A percentile compares a stretch with the other conserved stretches of the same genome.
phyloP scores from a whole-genome alignment of 2,329 filamentous ascomycete species.

The Fusarium pseudograminearum region DNA sequence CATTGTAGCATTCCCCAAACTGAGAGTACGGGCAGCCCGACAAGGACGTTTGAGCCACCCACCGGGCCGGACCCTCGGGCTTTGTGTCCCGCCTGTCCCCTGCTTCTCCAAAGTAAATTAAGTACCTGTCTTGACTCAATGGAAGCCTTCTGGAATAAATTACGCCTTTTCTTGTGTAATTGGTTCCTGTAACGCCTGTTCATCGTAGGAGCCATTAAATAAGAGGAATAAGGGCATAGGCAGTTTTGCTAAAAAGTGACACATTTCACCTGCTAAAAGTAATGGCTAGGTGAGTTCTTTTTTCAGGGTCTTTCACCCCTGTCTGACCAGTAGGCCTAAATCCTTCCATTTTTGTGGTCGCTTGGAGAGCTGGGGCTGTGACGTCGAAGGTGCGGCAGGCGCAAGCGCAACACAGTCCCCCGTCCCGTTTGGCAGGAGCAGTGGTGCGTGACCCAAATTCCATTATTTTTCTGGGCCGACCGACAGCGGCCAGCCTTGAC shows the following conservation, averaged over 20 bases:
- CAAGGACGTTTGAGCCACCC: constrained; percentile 29
- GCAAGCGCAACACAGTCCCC: not conserved
- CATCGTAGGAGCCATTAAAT: not conserved
- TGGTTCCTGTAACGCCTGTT: not conserved
- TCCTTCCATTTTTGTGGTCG: constrained; percentile 4
- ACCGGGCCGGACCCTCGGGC: constrained; percentile 22
- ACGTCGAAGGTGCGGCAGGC: constrained; percentile 31
- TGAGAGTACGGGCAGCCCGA: constrained; percentile 11
- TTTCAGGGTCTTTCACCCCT: constrained; percentile 2
- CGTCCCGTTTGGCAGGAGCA: constrained; percentile 8
- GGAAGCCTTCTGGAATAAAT: constrained; percentile 19
- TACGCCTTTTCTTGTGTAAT: not conserved
- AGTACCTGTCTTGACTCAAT: constrained; percentile 7
- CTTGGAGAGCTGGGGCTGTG: constrained; percentile 25
- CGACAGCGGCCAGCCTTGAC: constrained; percentile 39
- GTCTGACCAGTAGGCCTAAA: not conserved
- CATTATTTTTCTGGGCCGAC: constrained; percentile 32
- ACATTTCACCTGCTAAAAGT: not conserved
- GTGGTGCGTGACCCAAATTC: constrained; percentile 12
- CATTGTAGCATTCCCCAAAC: not conserved
- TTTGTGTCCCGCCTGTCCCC: constrained; percentile 1
- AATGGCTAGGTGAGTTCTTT: not conserved
- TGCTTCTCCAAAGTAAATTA: constrained; percentile 3
- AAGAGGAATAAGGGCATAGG: not conserved
- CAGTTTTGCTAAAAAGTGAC: not conserved